Evolutionary conservation across 1,139 yeast genomes (phyloP).

Genomic region (Saccharomyces pastorianus): DNA sequence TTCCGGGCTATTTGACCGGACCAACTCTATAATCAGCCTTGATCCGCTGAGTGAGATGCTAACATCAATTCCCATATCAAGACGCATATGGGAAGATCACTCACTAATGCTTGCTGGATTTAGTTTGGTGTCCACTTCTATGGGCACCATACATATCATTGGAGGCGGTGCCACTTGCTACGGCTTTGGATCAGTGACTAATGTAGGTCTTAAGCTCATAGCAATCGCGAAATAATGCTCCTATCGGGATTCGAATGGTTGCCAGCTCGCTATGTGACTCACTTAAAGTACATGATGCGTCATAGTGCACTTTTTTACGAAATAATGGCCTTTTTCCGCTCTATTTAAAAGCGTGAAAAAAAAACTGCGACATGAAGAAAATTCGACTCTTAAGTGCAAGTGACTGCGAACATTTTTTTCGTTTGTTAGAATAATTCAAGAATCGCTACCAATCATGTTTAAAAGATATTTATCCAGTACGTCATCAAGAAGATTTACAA

Average conservation of each 20-base stretch:
- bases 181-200: conserved; percentile 71
- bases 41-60: conserved; percentile 25
- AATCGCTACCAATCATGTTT: conserved; percentile 9
- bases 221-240: neutral
- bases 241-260: neutral
- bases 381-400: conserved; percentile 16
- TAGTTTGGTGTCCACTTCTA: conserved; percentile 32
- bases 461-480: conserved; percentile 15
- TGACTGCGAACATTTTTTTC: conserved; percentile 10
- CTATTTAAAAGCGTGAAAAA: conserved; percentile 1
- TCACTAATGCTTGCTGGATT: conserved; percentile 52
- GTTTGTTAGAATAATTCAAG: neutral
- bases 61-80: conserved; percentile 30
- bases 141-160: conserved; percentile 31
- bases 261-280: conserved; percentile 14
- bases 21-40: conserved; percentile 36
- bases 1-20: conserved; percentile 33
- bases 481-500: conserved; percentile 7
- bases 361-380: neutral
- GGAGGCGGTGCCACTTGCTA: conserved; percentile 85
- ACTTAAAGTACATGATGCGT: conserved; percentile 12
- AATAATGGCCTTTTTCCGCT: neutral
- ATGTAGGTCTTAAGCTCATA: conserved; percentile 25
- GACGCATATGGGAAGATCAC: conserved; percentile 33
- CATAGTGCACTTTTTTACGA: neutral